A percentile compares a stretch with the other conserved stretches of the same genome.
phyloP scores from a whole-genome alignment of 495 filamentous ascomycete species.

The Lichina pygmaea region DNA sequence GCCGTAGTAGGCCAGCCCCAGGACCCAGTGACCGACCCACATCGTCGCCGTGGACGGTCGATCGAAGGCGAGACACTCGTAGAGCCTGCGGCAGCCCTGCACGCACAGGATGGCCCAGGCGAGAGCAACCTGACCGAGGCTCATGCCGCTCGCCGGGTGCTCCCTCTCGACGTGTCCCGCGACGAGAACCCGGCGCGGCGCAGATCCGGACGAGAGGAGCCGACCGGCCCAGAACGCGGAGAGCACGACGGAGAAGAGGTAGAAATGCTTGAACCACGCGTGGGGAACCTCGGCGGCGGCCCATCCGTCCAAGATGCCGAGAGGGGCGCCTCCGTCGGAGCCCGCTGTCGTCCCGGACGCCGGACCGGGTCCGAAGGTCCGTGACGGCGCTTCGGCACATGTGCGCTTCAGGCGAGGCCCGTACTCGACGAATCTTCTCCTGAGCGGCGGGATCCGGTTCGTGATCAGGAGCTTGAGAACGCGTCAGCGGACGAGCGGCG shows the following conservation, averaged over 20 bases:
- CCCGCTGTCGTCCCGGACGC: not conserved
- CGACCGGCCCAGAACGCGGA: constrained; percentile 57
- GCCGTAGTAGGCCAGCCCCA: constrained; percentile 58
- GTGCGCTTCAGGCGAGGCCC: too few species aligned
- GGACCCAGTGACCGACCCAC: constrained; percentile 57
- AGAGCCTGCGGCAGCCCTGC: constrained; percentile 48
- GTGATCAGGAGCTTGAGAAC: too few species aligned
- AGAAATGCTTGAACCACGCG: constrained; percentile 70
- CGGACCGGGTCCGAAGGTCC: too few species aligned
- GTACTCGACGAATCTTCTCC: too few species aligned
- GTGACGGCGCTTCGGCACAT: too few species aligned
- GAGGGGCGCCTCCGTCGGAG: constrained; percentile 3
- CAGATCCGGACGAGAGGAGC: constrained; percentile 25
- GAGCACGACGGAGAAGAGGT: constrained; percentile 38
- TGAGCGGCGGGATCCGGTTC: too few species aligned
- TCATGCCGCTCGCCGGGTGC: constrained; percentile 16
- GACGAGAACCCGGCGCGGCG: constrained; percentile 17
- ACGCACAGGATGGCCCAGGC: constrained; percentile 42
- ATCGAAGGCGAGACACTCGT: constrained; percentile 36
- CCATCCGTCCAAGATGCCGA: constrained; percentile 20
- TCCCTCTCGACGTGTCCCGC: constrained; percentile 5
- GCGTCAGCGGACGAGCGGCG: too few species aligned
- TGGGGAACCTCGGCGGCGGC: constrained; percentile 45
- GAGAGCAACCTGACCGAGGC: constrained; percentile 34
- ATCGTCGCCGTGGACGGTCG: constrained; percentile 45